Base-by-base conservation (phyloP, 2,329 filamentous ascomycete species). In the Monosporascus sp. region DNA sequence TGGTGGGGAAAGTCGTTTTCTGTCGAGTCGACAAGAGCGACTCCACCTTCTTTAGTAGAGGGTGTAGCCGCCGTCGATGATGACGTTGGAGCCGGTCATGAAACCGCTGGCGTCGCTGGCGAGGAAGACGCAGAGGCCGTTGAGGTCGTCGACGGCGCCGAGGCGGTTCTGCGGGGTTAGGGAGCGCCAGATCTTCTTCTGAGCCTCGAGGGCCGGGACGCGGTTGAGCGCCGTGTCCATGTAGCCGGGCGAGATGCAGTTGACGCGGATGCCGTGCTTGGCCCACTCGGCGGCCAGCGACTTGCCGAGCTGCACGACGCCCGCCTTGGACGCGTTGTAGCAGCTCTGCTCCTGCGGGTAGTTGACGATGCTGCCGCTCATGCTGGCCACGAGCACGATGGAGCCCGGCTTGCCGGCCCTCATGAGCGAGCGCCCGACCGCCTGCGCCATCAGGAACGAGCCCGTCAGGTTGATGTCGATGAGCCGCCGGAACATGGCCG, bases 191-290 rank as follows among this genome's bases (percentile, higher is more conserved):
- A 90, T 88, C 73, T 86, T 86, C 83, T 90, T 90, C 78, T 90
- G 86, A 48, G 86, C 87, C 59, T 91, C 87, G 20, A 91, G 83
- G 39, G 86, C 86, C 22, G 87, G 87, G 7, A 89, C 87, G 55
- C 86, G 85, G 81, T 90, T 92, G 57, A 90, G 77, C 5, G 86
- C 87, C 5, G 89, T 94, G 76, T 92, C 88, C 85, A 93, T 92
- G 77, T 93, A 93, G 31, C 89, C 89, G 20, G 89, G 89, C 7
- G 85, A 89, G 72, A 93, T 90, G 71, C 83, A 87, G 80, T 94
- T 94, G 65, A 92, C 88, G 38, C 89, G 86, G 67, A 93, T 90
- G 62, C 80, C 79, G 72, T 90, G 80, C 73, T 89, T 87, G 65
- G 89, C 87, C 89, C 89, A 93, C 74, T 94, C 89, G 52, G 88